Evolutionary conservation across 148 eudicot genomes (phyloP), one percentile per base, ranked within the genome.

Genomic region (Rhododendron molle): DNA sequence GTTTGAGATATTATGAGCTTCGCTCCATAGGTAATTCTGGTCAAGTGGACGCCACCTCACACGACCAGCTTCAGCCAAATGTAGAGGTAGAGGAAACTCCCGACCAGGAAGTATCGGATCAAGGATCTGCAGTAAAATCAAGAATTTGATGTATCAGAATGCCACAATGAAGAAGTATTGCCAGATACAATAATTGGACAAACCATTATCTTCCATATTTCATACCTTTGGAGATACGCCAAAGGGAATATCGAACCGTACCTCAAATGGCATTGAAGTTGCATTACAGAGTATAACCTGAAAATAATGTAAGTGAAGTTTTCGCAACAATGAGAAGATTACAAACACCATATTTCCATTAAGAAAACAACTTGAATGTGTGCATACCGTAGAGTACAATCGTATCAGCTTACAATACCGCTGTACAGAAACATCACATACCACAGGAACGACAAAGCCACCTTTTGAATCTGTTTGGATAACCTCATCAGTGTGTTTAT

Each of bases 11-110:
- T 91, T 91, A 88, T 95, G 93, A 79, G 95, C 94, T 91, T 97
- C 98, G 88, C 98, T 95, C 99, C 99, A 97, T 80, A 94, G 85
- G 91, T 94, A 93, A 71, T 90, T 90, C 89, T 92, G 89, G 83
- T 95, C 98, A 90, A 90, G 83, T 81, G 99, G 99, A 83, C 99
- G 99, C 98, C 99, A 97, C 79, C 98, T 91, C 83, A 97, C 89
- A 60, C 89, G 91, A 80, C 98, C 99, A 78, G 95, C 89, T 91
- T 95, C 98, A 85, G 99, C 99, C 91, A 97, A 93, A 93, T 97
- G 98, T 76, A 95, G 89, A 84, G 99, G 99, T 80, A 95, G 90
- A 88, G 98, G 98, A 87, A 94, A 92, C 89, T 94, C 96, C 76
- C 92, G 91, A 83, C 98, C 93, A 80, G 99, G 99, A 90, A 87